Evolutionary conservation across 352 stramenopile genomes (phyloP), one percentile per base, ranked within the genome.

Genomic region (Phytopythium mirpurense): DNA sequence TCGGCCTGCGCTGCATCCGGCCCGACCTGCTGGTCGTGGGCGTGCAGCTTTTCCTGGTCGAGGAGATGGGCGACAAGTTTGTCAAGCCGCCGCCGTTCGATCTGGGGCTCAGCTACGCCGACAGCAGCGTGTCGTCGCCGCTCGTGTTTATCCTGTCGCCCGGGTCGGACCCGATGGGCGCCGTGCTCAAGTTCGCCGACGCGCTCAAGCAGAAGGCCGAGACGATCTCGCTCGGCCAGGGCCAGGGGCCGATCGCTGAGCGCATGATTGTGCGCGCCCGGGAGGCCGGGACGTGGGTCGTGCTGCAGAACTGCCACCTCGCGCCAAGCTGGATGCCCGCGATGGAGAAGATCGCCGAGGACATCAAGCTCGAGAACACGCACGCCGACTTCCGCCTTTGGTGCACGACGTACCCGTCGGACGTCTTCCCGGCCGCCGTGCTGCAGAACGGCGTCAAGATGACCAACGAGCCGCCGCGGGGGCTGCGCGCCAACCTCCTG

Each of bases 371-470:
- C 27, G 68, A 96, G 19, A 88, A 86, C 56, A 90, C 78, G 0
- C 86, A 98, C 57, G 49, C 62, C 10, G 76, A 95, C 40, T 98
- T 98, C 62, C 78, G 93, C 18, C 60, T 98, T 23, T 98, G 93
- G 93, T 97, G 86, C 59, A 98, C 93, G 15, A 98, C 90, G 31
- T 98, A 98, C 56, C 93, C 93, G 23, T 96, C 85, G 16, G 77
- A 95, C 46, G 87, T 97, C 14, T 98, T 98, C 58, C 93, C 93
- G 0, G 85, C 95, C 1, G 87, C 90, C 0, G 85, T 98, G 36
- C 74, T 98, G 23, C 93, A 98, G 67, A 98, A 98, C 65, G 91
- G 91, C 27, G 88, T 98, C n/a, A 98, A 98, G 63, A 98, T 98
- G 91, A 98, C 93, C 8, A 95, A 96, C 40, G 93, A 98, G 57